Percentiles rank a stretch among this genome's conserved stretches.
Evolutionary conservation across 164 flowering plant genomes (phyloP).

Genomic region (grape (Vitis vinifera)): DNA sequence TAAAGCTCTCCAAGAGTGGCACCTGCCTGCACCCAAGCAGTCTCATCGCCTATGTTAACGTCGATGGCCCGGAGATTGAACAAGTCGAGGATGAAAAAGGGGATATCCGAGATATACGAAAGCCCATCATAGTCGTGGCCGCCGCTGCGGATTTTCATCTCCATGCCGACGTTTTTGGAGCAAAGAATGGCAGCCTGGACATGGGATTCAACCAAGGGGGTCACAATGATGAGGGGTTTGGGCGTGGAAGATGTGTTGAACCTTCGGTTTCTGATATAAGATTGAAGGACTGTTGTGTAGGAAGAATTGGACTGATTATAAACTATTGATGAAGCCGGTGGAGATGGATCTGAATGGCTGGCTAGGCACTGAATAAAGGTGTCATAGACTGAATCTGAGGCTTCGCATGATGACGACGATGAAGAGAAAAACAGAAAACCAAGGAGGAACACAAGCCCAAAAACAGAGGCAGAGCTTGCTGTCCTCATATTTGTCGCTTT

Average conservation of each 20-base stretch:
- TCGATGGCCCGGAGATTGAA: constrained; percentile 1
- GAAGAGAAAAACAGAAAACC: not conserved
- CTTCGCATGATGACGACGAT: not conserved
- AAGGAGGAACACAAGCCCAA: too few relatives aligned
- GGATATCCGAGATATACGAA: constrained; percentile 2
- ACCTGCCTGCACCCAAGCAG: constrained; percentile 5
- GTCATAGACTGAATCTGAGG: constrained; percentile 1
- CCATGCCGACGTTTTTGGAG: too few relatives aligned
- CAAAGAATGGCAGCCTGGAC: too few relatives aligned
- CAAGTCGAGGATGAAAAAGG: constrained; percentile 14
- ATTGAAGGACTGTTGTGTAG: not conserved
- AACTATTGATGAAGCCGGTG: not conserved
- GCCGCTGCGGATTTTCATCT: not conserved
- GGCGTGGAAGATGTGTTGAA: not conserved
- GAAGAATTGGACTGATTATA: constrained; percentile 4
- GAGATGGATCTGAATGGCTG: not conserved
- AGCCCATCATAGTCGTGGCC: not conserved
- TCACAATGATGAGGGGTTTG: constrained; percentile 5
- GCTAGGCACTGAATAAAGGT: constrained; percentile 1
- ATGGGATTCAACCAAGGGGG: too few relatives aligned
- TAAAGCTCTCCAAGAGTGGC: constrained; percentile 8
- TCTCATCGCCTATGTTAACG: not conserved
- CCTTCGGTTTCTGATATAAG: constrained; percentile 9
- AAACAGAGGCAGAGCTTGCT: too few relatives aligned
- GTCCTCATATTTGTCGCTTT: too few relatives aligned